Percentiles rank a stretch among this genome's conserved stretches.
Evolutionary conservation across 176 grass and related monocot genomes (phyloP).

Genomic region (Cocos nucifera): DNA sequence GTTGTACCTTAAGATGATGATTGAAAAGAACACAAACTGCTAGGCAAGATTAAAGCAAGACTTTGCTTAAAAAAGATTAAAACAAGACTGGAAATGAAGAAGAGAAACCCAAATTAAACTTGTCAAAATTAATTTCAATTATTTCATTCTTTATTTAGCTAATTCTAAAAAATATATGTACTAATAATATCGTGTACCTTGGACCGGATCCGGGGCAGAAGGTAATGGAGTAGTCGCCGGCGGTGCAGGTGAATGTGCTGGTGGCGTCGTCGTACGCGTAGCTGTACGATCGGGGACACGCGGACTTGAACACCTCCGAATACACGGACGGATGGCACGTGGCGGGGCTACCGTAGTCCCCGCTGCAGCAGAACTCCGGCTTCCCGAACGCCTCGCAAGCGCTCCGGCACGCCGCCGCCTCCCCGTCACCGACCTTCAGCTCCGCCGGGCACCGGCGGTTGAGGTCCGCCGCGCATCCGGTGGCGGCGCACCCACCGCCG

Average conservation of each 20-base stretch:
- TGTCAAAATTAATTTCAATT: too few relatives aligned
- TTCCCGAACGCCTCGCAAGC: constrained; percentile 69
- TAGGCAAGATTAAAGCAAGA: too few relatives aligned
- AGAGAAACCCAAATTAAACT: too few relatives aligned
- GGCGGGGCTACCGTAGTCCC: constrained; percentile 49
- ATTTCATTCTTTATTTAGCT: too few relatives aligned
- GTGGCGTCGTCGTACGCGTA: constrained; percentile 96
- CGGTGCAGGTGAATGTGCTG: constrained; percentile 85
- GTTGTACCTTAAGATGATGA: too few relatives aligned
- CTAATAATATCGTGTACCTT: constrained; percentile 9
- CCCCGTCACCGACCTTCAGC: constrained; percentile 38
- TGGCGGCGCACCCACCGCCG: constrained; percentile 35
- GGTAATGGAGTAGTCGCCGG: constrained; percentile 69
- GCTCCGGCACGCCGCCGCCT: constrained; percentile 42
- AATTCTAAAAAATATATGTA: too few relatives aligned
- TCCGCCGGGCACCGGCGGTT: constrained; percentile 62
- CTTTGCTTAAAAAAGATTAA: too few relatives aligned
- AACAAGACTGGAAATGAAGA: too few relatives aligned
- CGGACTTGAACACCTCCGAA: constrained; percentile 89
- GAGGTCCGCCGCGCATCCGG: constrained; percentile 64
- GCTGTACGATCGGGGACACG: constrained; percentile 87
- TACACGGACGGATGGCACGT: constrained; percentile 77
- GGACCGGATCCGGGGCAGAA: constrained; percentile 55
- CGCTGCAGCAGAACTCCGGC: constrained; percentile 97
- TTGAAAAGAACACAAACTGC: too few relatives aligned